phyloP scores from a whole-genome alignment of 495 filamentous ascomycete genomes.

The Trichoderma orchidacearum region DNA sequence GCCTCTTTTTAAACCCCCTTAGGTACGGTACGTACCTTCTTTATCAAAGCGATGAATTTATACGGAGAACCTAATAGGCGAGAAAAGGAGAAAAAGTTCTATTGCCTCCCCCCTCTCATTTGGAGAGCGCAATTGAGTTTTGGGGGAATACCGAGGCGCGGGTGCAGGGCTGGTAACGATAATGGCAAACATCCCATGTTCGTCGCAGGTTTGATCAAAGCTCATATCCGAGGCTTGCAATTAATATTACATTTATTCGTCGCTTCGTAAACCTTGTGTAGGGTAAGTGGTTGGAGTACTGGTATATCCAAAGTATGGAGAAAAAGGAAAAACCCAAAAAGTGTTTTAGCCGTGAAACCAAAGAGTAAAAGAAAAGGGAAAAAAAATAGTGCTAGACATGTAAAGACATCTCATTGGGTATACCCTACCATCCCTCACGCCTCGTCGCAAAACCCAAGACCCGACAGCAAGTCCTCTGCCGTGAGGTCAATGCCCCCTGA shows the following conservation, averaged over 20 bases:
- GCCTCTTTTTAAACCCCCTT: background rate
- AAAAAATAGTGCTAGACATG: background rate
- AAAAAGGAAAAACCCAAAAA: background rate
- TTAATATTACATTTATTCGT: background rate
- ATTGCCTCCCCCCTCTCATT: background rate
- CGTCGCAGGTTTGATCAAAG: no score
- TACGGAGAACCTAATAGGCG: background rate
- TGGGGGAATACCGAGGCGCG: background rate
- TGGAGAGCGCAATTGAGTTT: background rate
- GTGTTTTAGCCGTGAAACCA: background rate
- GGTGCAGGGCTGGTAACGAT: no score
- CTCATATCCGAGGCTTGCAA: background rate
- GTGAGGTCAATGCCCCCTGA: slow-evolving; percentile 30
- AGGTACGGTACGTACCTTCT: no score
- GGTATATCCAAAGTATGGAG: background rate
- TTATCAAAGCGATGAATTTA: background rate
- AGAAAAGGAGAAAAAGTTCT: background rate
- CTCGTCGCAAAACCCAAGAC: slow-evolving; percentile 18
- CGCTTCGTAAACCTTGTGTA: background rate
- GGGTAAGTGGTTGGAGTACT: background rate
- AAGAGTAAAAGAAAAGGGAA: background rate
- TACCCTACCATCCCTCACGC: background rate
- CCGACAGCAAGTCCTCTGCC: slow-evolving; percentile 30
- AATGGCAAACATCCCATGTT: no score
- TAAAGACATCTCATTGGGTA: background rate